phyloP scores from a whole-genome alignment of 805 yeast genomes.

The Cyberlindnera maclurae region DNA sequence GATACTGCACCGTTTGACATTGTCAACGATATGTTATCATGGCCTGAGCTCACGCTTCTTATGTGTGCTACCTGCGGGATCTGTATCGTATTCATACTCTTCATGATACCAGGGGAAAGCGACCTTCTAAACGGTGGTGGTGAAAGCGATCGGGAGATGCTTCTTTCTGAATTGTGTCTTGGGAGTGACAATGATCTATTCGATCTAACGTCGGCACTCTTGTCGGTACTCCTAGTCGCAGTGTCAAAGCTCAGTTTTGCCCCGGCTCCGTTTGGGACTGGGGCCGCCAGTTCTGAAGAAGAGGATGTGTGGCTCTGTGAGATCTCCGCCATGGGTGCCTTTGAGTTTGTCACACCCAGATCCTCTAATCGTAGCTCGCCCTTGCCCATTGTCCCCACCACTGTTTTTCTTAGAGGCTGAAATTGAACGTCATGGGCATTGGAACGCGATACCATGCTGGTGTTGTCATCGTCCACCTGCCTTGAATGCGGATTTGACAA shows the following conservation, averaged over 20 bases:
- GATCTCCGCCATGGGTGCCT: background rate
- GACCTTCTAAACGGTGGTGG: conserved; percentile 13
- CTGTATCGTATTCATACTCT: background rate
- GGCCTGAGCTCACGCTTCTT: conserved; percentile 5
- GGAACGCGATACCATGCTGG: conserved; percentile 5
- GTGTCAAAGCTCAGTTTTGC: background rate
- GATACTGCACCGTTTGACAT: conserved; percentile 7
- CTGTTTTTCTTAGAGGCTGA: conserved; percentile 37
- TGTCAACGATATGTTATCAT: conserved; percentile 1
- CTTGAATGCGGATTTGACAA: conserved; percentile 15
- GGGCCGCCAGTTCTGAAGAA: background rate
- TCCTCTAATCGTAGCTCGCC: conserved; percentile 43
- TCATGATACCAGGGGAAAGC: conserved; percentile 11
- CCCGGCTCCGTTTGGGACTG: background rate
- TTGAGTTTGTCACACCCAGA: conserved; percentile 9
- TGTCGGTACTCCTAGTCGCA: background rate
- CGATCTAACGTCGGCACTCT: background rate
- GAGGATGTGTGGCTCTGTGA: background rate
- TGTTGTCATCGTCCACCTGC: conserved; percentile 4
- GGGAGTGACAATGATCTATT: background rate
- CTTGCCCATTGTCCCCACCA: conserved; percentile 45
- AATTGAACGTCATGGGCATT: conserved; percentile 30
- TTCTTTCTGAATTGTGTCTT: background rate
- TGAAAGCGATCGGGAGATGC: conserved; percentile 6
- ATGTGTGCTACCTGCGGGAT: background rate